Percentiles rank a stretch among this genome's conserved stretches.
Conservation (phyloP, 768 basidiomycete genomes). For the Psilocybe tampanensis region DNA sequence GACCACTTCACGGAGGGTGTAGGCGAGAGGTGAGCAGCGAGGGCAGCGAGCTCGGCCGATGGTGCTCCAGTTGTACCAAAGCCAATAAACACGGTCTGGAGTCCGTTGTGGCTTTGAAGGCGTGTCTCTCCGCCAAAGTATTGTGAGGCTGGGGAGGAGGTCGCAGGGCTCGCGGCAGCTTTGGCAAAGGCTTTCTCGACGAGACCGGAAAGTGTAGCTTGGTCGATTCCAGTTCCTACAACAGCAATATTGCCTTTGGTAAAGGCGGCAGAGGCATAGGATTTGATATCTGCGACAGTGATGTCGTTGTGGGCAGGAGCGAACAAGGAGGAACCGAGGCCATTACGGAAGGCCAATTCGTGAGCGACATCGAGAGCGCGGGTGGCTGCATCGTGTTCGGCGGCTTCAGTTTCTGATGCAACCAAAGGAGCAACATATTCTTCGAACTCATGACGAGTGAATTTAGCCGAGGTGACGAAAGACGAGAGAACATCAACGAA, state of each 20-base stretch:
- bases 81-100: slow-evolving; percentile 85
- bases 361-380: slow-evolving; percentile 89
- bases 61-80: slow-evolving; percentile 74
- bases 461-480: slow-evolving; percentile 81
- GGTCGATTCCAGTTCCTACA: slow-evolving; percentile 85
- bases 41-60: slow-evolving; percentile 73
- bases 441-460: slow-evolving; percentile 73
- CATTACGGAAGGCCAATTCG: slow-evolving; percentile 88
- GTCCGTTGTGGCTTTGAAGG: slow-evolving; percentile 57
- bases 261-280: slow-evolving; percentile 75
- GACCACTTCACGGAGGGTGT: slow-evolving; percentile 87
- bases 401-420: slow-evolving; percentile 67
- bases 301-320: slow-evolving; percentile 69
- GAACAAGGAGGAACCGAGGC: slow-evolving; percentile 90
- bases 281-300: slow-evolving; percentile 69
- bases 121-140: slow-evolving; percentile 89
- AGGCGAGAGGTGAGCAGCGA: slow-evolving; percentile 81
- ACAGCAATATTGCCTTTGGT: slow-evolving; percentile 81
- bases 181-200: slow-evolving; percentile 67
- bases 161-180: slow-evolving; percentile 39
- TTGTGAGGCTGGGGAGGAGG: slow-evolving; percentile 37
- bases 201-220: slow-evolving; percentile 66
- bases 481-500: slow-evolving; percentile 91
- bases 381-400: slow-evolving; percentile 58
- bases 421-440: slow-evolving; percentile 77